phyloP scores from a whole-genome alignment of 2,329 filamentous ascomycete species.

The Colletotrichum noveboracense region DNA sequence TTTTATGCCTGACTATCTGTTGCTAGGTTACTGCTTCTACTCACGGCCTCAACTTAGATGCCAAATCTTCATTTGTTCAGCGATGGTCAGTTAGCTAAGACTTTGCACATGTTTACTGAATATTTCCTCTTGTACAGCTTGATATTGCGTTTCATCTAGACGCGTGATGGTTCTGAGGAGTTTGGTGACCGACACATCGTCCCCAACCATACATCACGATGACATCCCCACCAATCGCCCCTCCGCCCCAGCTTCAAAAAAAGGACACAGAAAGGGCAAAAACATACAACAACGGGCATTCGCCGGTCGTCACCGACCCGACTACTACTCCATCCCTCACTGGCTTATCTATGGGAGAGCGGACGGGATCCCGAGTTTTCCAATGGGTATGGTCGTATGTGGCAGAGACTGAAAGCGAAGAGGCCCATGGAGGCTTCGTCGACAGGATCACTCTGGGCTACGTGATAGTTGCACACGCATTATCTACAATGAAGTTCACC shows the following conservation, averaged over 20 bases:
- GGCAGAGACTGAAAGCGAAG: fast-evolving
- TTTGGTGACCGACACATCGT: not conserved
- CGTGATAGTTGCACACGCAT: too few relatives aligned
- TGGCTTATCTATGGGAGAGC: not conserved
- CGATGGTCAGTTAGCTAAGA: not conserved
- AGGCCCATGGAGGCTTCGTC: too few relatives aligned
- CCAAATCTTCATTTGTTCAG: not conserved
- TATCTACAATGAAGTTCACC: too few relatives aligned
- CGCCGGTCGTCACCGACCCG: not conserved
- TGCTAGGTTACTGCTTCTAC: not conserved
- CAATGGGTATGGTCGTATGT: not conserved
- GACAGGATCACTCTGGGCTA: too few relatives aligned
- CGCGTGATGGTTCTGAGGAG: not conserved
- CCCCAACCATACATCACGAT: not conserved
- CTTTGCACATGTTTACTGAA: not conserved
- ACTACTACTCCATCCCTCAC: not conserved
- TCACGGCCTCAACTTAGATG: not conserved
- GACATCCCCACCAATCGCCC: not conserved
- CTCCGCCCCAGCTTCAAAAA: not conserved
- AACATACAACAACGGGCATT: not conserved
- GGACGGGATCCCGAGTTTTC: not conserved
- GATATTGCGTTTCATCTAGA: not conserved
- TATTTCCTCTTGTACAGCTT: not conserved
- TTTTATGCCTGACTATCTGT: not conserved
- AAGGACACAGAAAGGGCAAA: not conserved